Evolutionary conservation across 306 rosid species (phyloP).

Genomic region (Vigna reflexopilosa): DNA sequence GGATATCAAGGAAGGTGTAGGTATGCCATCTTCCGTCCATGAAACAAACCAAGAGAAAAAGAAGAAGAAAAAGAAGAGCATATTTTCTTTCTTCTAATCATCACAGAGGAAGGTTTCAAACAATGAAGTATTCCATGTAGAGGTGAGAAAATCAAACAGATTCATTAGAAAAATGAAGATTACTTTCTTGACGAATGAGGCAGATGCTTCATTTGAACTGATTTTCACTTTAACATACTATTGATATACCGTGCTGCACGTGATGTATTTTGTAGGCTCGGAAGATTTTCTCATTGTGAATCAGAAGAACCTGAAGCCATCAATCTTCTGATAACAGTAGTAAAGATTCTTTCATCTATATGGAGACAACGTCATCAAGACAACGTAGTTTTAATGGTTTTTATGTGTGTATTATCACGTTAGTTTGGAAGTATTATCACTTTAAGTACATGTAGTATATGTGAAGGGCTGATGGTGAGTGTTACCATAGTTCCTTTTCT

Average conservation of each 20-base stretch:
- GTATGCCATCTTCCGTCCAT: no score
- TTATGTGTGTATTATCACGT: conserved; percentile 30
- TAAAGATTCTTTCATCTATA: conserved; percentile 43
- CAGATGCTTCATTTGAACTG: conserved; percentile 12
- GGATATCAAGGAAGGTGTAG: not conserved
- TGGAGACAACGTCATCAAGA: conserved; percentile 40
- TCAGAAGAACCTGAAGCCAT: not conserved
- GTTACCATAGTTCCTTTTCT: no score
- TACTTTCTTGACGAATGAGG: conserved; percentile 22
- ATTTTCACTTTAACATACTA: no score
- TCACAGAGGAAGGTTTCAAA: conserved; percentile 32
- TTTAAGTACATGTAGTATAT: conserved; percentile 18
- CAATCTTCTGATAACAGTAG: not conserved
- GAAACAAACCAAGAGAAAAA: no score
- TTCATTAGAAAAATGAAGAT: not conserved
- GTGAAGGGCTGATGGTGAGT: no score
- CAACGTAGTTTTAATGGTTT: conserved; percentile 26
- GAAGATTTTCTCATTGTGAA: no score
- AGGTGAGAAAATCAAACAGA: conserved; percentile 53
- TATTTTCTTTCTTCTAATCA: not conserved
- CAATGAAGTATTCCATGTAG: conserved; percentile 28
- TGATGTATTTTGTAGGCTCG: no score
- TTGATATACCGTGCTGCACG: no score
- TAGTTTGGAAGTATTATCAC: conserved; percentile 46
- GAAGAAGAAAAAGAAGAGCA: no score